phyloP scores from a whole-genome alignment of 352 stramenopile genomes.

The Globisporangium abappressorium region DNA sequence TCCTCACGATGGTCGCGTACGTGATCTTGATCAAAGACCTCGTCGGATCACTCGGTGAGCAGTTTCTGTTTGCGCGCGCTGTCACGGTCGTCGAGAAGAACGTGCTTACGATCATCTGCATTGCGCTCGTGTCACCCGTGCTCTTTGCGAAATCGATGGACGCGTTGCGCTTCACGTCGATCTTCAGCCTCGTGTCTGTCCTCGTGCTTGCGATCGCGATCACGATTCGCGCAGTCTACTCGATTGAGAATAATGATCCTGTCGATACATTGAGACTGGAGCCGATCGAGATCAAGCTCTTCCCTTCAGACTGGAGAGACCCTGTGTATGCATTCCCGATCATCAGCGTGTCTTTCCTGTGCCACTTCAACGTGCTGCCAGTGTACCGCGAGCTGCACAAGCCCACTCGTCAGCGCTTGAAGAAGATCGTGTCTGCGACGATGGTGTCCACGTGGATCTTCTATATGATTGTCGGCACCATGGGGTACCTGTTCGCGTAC shows the following conservation, averaged over 20 bases:
- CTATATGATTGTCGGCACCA: slow-evolving; percentile 93
- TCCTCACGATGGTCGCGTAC: slow-evolving; percentile 94
- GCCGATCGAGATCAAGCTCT: slow-evolving; percentile 47
- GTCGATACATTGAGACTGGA: slow-evolving; percentile 2
- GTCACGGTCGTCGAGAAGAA: slow-evolving; percentile 57
- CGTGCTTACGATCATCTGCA: slow-evolving; percentile 60
- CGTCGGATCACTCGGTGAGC: slow-evolving; percentile 78
- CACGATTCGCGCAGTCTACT: slow-evolving; percentile 42
- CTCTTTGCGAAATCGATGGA: slow-evolving; percentile 79
- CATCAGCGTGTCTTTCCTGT: slow-evolving; percentile 97
- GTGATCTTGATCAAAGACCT: slow-evolving; percentile 95
- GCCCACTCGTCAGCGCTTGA: slow-evolving; percentile 89
- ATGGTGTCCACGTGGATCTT: slow-evolving; percentile 92
- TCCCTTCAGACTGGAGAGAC: slow-evolving; percentile 60
- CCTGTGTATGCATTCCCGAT: slow-evolving; percentile 90
- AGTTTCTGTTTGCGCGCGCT: slow-evolving; percentile 66
- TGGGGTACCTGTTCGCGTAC: slow-evolving; percentile 88
- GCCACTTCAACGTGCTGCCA: slow-evolving; percentile 97
- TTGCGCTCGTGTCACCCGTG: slow-evolving; percentile 66
- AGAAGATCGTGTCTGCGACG: slow-evolving; percentile 89
- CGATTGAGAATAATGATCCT: slow-evolving; percentile 10
- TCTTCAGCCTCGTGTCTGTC: slow-evolving; percentile 75
- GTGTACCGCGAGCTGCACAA: slow-evolving; percentile 96
- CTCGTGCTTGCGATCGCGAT: slow-evolving; percentile 71
- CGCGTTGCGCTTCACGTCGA: slow-evolving; percentile 74